Evolutionary conservation across 164 flowering plant genomes (phyloP).

Genomic region (Aristolochia californica): DNA sequence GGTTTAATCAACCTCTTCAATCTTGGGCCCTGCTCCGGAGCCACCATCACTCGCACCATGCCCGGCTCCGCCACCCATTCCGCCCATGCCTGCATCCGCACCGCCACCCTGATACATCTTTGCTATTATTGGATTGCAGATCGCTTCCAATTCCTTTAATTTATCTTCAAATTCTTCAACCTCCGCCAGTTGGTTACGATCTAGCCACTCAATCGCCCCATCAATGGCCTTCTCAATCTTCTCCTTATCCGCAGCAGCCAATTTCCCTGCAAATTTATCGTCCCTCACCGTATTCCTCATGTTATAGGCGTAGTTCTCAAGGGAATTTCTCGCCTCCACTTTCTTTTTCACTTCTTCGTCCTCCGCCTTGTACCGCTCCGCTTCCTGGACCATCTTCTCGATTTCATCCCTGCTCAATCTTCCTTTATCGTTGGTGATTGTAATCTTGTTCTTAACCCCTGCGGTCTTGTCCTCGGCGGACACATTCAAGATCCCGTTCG

Average conservation of each 20-base stretch:
- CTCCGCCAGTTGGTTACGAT: conserved; percentile 9
- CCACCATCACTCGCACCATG: no score
- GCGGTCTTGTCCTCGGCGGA: conserved; percentile 39
- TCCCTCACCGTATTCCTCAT: conserved; percentile 34
- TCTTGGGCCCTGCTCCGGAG: no score
- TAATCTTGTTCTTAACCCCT: conserved; percentile 35
- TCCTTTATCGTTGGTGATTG: conserved; percentile 33
- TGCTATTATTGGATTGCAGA: conserved; percentile 8
- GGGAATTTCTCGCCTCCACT: conserved; percentile 29
- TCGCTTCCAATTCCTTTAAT: conserved; percentile 8
- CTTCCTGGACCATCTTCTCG: conserved; percentile 33
- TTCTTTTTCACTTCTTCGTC: conserved; percentile 37
- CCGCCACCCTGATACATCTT: conserved; percentile 11
- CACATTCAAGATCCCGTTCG: conserved; percentile 28
- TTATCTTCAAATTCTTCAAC: conserved; percentile 11
- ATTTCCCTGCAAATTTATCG: conserved; percentile 25
- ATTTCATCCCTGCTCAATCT: conserved; percentile 23
- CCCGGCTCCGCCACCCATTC: conserved; percentile 17
- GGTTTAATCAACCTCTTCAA: no score
- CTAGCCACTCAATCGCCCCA: conserved; percentile 10
- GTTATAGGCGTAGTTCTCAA: conserved; percentile 28
- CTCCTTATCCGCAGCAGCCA: conserved; percentile 13
- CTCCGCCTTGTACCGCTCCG: conserved; percentile 28
- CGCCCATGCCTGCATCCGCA: conserved; percentile 6
- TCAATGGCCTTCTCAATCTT: conserved; percentile 12